Percentiles rank a stretch among this genome's conserved stretches.
phyloP scores from a whole-genome alignment of 2,329 filamentous ascomycete genomes.

The Chalara sp. region DNA sequence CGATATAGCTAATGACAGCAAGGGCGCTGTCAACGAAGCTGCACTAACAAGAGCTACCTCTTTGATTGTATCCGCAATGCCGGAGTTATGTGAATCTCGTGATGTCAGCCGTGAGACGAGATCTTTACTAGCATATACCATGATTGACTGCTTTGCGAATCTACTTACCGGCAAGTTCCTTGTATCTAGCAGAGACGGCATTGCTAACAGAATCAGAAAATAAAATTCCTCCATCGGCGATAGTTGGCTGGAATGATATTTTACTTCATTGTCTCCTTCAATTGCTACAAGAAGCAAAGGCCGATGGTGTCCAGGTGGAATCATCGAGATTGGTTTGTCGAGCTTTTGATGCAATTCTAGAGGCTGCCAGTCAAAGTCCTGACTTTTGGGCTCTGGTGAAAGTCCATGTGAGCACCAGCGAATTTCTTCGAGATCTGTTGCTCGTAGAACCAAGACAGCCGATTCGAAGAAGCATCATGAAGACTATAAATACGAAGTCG shows the following conservation, averaged over 20 bases:
- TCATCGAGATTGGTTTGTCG: conserved; percentile 32
- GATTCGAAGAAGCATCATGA: conserved; percentile 24
- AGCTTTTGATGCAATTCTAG: conserved; percentile 40
- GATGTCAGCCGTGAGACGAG: too few species aligned
- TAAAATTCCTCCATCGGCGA: conserved; percentile 26
- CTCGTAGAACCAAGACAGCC: conserved; percentile 33
- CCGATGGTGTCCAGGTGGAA: conserved; percentile 13
- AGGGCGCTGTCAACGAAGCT: conserved; percentile 25
- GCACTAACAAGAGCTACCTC: conserved; percentile 39
- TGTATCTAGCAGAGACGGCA: not conserved
- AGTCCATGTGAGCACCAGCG: conserved; percentile 28
- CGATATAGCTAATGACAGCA: conserved; percentile 3
- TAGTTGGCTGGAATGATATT: conserved; percentile 25
- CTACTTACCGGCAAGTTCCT: conserved; percentile 43
- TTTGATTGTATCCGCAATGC: conserved; percentile 54
- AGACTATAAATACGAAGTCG: conserved; percentile 25
- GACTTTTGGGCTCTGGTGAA: conserved; percentile 38
- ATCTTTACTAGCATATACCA: conserved; percentile 5
- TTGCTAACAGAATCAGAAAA: conserved; percentile 30
- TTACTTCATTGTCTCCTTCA: conserved; percentile 27
- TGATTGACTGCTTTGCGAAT: conserved; percentile 50
- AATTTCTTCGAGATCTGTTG: conserved; percentile 34
- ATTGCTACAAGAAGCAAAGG: conserved; percentile 21
- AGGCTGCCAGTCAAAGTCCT: conserved; percentile 39
- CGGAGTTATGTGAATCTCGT: conserved; percentile 37